Percentiles rank a stretch among this genome's conserved stretches.
phyloP scores from a whole-genome alignment of 2,329 filamentous ascomycete genomes.

The Annulohypoxylon truncatum region DNA sequence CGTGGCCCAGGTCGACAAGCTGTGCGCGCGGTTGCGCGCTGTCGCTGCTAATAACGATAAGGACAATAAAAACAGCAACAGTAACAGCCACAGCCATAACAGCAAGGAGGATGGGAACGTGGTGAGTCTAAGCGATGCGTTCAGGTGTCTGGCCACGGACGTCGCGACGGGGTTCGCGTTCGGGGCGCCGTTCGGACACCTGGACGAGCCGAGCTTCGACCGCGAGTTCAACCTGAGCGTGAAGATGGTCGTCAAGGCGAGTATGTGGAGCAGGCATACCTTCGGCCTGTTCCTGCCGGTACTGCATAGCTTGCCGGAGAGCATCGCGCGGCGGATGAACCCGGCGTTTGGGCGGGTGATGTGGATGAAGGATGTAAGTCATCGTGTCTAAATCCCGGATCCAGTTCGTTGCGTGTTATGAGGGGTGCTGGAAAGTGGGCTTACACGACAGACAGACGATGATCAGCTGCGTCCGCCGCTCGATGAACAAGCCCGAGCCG shows the following conservation, averaged over 20 bases:
- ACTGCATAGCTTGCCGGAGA: constrained; percentile 42
- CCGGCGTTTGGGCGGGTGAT: constrained; percentile 42
- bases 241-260: constrained; percentile 35
- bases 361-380: constrained; percentile 44
- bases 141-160: constrained; percentile 43
- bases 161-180: constrained; percentile 45
- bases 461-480: constrained; percentile 39
- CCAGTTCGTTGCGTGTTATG: too few relatives aligned
- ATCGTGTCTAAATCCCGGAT: not conserved
- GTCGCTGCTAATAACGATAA: not conserved
- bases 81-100: too few relatives aligned
- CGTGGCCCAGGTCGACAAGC: constrained; percentile 39
- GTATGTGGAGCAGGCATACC: constrained; percentile 41
- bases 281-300: constrained; percentile 38
- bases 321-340: constrained; percentile 39
- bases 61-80: too few relatives aligned
- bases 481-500: constrained; percentile 43
- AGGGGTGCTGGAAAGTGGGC: not conserved
- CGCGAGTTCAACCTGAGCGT: constrained; percentile 44
- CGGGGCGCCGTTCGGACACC: constrained; percentile 41
- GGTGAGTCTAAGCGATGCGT: constrained; percentile 42
- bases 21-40: constrained; percentile 29
- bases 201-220: constrained; percentile 44
- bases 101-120: constrained; percentile 16
- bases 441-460: constrained; percentile 34